Evolutionary conservation across 768 basidiomycete genomes (phyloP).

Genomic region (Lenzites betulinus): DNA sequence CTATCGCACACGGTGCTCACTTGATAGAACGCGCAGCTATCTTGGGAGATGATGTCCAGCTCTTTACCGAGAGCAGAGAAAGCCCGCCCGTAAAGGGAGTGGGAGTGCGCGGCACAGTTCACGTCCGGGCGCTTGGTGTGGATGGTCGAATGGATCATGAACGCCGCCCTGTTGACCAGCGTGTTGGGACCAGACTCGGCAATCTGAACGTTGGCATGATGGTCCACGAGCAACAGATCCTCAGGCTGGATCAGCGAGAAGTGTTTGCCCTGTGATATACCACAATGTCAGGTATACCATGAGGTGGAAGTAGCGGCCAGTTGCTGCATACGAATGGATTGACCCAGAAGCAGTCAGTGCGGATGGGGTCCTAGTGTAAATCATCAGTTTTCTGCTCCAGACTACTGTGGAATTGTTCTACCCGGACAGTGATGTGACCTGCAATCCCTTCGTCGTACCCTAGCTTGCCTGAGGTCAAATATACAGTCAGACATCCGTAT

Average conservation of each 20-base stretch:
- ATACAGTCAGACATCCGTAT: background rate
- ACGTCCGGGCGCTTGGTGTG: slow-evolving; percentile 40
- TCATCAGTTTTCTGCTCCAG: background rate
- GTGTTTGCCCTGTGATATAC: slow-evolving; percentile 39
- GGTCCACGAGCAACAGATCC: slow-evolving; percentile 50
- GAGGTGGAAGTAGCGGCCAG: background rate
- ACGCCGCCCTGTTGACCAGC: slow-evolving; percentile 40
- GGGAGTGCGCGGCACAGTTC: slow-evolving; percentile 39
- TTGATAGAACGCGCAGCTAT: slow-evolving; percentile 37
- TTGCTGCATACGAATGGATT: slow-evolving; percentile 42
- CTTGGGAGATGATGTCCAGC: slow-evolving; percentile 38
- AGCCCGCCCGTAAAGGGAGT: slow-evolving; percentile 39
- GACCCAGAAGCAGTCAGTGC: slow-evolving; percentile 48
- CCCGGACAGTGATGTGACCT: slow-evolving; percentile 53
- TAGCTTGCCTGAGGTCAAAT: slow-evolving; percentile 27
- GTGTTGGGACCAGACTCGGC: slow-evolving; percentile 36
- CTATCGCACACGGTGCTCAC: slow-evolving; percentile 7
- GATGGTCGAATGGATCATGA: slow-evolving; percentile 39
- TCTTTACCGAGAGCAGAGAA: slow-evolving; percentile 38
- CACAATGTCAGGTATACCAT: background rate
- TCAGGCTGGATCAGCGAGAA: slow-evolving; percentile 47
- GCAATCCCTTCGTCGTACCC: slow-evolving; percentile 52
- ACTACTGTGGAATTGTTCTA: background rate
- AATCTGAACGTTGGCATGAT: slow-evolving; percentile 35
- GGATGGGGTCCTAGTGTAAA: slow-evolving; percentile 39